These are phyloP conservation scores for Galerina marginata DNA, from an alignment of 768 basidiomycete genomes.

Conservation along the genomic window DNA sequence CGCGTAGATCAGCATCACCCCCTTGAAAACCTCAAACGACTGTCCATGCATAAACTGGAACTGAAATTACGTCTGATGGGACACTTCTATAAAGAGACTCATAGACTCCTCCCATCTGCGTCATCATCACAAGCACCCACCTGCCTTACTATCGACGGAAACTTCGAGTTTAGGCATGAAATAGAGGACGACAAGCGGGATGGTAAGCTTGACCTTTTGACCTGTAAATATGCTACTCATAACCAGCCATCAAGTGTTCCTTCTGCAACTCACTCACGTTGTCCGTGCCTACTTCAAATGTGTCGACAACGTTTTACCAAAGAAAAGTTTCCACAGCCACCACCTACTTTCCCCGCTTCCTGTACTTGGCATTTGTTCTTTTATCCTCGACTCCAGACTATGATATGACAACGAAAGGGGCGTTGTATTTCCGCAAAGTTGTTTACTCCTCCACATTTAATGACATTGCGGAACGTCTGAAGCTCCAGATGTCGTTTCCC, in stretches of 20 bases:
- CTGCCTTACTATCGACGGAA: not conserved
- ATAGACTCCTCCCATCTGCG: not conserved
- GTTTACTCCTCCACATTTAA: not conserved
- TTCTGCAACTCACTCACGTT: no score
- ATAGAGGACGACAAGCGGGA: not conserved
- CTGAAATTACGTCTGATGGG: conserved; percentile 2
- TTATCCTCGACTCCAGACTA: no score
- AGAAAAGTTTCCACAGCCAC: no score
- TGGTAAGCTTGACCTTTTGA: not conserved
- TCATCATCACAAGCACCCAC: no score
- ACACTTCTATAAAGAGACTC: not conserved
- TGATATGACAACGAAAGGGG: no score
- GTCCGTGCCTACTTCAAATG: no score
- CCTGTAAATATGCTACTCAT: no score
- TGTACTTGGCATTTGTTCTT: no score
- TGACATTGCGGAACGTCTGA: not conserved
- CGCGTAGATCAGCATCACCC: not conserved
- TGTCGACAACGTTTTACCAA: no score
- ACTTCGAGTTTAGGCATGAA: not conserved
- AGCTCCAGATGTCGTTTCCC: not conserved
- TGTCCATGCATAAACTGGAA: conserved; percentile 1
- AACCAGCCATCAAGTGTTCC: no score
- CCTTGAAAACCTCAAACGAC: not conserved
- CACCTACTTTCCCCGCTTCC: no score
- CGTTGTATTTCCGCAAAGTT: not conserved